A percentile compares a stretch with the other conserved stretches of the same genome.
Evolutionary conservation across 2,329 filamentous ascomycete genomes (phyloP).

Genomic region (Huntiella savannae): DNA sequence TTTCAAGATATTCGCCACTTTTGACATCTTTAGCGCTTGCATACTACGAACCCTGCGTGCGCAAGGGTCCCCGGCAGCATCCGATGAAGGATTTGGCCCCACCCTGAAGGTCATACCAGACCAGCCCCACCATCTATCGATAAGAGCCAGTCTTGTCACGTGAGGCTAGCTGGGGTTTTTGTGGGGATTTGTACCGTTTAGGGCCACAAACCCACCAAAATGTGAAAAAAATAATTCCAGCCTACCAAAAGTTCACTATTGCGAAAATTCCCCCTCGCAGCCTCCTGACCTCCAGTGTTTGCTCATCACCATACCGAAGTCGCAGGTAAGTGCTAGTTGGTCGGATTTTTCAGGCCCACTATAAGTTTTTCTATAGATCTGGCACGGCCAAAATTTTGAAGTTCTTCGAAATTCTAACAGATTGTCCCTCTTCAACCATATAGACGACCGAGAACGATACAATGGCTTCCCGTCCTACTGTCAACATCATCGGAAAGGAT

Average conservation of each 20-base stretch:
- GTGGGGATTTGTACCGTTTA: conserved; percentile 10
- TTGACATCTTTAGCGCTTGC: background rate
- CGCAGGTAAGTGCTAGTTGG: conserved; percentile 7
- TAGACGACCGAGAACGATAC: conserved; percentile 22
- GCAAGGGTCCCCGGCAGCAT: no score
- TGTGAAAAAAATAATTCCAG: conserved; percentile 7
- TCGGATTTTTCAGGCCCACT: background rate
- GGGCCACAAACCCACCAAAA: conserved; percentile 12
- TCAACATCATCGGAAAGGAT: conserved; percentile 93
- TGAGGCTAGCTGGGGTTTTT: conserved; percentile 1
- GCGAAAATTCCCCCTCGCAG: conserved; percentile 10
- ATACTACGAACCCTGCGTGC: background rate
- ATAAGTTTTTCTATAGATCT: background rate
- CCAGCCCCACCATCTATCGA: conserved; percentile 4
- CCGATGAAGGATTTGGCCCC: no score
- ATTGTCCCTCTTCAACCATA: conserved; percentile 15
- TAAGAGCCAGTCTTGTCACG: conserved; percentile 6
- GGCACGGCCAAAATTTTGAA: background rate
- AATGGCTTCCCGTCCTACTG: conserved; percentile 94
- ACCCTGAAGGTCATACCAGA: no score
- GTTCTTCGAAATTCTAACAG: conserved; percentile 6
- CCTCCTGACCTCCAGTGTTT: conserved; percentile 10
- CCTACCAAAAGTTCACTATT: conserved; percentile 9
- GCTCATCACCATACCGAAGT: conserved; percentile 12
- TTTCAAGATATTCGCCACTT: background rate